Percentiles rank a stretch among this genome's conserved stretches.
Evolutionary conservation across 2,329 filamentous ascomycete species (phyloP).

Genomic region (Talaromyces atroroseus): DNA sequence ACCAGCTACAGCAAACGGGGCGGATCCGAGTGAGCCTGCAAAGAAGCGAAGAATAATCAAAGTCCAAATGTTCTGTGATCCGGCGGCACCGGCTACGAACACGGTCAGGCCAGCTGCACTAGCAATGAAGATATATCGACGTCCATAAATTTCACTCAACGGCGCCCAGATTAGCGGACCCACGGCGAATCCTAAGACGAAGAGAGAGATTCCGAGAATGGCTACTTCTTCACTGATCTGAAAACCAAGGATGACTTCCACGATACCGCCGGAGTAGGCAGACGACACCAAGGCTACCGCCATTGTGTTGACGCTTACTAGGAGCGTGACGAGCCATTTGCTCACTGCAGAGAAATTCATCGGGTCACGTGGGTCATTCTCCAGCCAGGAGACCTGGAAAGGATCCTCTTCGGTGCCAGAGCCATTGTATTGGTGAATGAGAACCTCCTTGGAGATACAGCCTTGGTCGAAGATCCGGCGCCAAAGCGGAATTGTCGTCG

Average conservation of each 20-base stretch:
- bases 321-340: slow-evolving; percentile 38
- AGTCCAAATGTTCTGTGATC: slow-evolving; percentile 1
- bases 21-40: slow-evolving; percentile 56
- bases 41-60: slow-evolving; percentile 49
- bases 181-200: slow-evolving; percentile 55
- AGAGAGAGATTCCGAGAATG: slow-evolving; percentile 56
- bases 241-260: slow-evolving; percentile 32
- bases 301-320: slow-evolving; percentile 35
- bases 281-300: slow-evolving; percentile 40
- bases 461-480: slow-evolving; percentile 27
- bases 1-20: slow-evolving; percentile 64
- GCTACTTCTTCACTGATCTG: slow-evolving; percentile 34
- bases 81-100: neutral
- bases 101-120: slow-evolving; percentile 38
- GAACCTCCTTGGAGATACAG: slow-evolving; percentile 29
- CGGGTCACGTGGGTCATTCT: slow-evolving; percentile 39
- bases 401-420: slow-evolving; percentile 38
- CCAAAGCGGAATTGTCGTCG: slow-evolving; percentile 28
- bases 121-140: slow-evolving; percentile 28
- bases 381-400: slow-evolving; percentile 37
- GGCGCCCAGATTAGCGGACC: slow-evolving; percentile 44
- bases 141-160: slow-evolving; percentile 33
- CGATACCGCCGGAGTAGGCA: slow-evolving; percentile 36
- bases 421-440: slow-evolving; percentile 30
- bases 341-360: slow-evolving; percentile 27